These are phyloP conservation scores for Candida corydali DNA, from an alignment of 805 yeast genomes.

Conservation along the genomic window DNA sequence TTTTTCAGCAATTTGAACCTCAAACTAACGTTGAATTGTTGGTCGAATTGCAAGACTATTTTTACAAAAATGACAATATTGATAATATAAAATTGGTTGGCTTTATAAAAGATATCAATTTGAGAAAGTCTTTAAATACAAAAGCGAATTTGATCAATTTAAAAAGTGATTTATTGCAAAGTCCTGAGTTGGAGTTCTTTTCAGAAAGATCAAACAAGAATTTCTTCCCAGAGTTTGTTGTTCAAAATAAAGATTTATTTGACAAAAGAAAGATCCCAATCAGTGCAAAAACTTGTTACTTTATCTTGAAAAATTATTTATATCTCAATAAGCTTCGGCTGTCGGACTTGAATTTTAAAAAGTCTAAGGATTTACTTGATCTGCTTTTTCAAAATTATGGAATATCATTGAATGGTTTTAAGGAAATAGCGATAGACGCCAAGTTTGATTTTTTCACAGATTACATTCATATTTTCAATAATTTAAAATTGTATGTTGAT, in stretches of 20 bases:
- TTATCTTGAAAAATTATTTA: conserved; percentile 2
- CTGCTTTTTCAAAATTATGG: conserved; percentile 3
- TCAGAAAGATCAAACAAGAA: conserved; percentile 3
- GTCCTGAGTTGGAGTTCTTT: conserved; percentile 3
- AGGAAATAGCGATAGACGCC: neutral
- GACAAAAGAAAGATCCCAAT: conserved; percentile 6
- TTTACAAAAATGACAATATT: conserved; percentile 1
- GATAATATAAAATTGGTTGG: conserved; percentile 4
- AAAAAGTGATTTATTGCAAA: conserved; percentile 5
- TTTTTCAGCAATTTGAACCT: conserved; percentile 3
- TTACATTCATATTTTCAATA: neutral
- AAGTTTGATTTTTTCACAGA: conserved; percentile 2
- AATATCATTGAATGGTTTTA: conserved; percentile 1
- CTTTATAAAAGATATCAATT: conserved; percentile 3
- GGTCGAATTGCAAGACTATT: conserved; percentile 6
- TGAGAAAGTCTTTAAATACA: conserved; percentile 4
- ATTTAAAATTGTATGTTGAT: conserved; percentile 3
- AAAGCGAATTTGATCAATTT: conserved; percentile 5
- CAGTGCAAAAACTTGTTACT: conserved; percentile 4
- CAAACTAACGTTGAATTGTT: conserved; percentile 3
- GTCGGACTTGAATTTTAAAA: conserved; percentile 8
- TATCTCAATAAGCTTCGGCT: conserved; percentile 17
- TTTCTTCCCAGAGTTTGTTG: conserved; percentile 5
- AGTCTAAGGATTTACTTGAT: conserved; percentile 1
- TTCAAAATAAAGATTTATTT: conserved; percentile 18